Percentiles rank a stretch among this genome's conserved stretches.
These are phyloP conservation scores for Metarhizium album DNA, from an alignment of 2,329 filamentous ascomycete genomes.

Conservation along the genomic window DNA sequence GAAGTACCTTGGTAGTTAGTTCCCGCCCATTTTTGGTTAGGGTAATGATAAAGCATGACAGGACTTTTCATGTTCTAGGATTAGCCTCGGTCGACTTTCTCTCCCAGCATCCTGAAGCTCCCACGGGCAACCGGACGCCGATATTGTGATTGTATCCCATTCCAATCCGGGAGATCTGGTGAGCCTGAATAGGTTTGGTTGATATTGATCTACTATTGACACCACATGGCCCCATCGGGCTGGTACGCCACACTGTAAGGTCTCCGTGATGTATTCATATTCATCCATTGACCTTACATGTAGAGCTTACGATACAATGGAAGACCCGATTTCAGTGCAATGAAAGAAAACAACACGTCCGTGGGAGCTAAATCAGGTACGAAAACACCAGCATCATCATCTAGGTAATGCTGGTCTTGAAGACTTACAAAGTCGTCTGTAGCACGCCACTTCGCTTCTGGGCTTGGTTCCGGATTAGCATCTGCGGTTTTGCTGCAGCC, in stretches of 20 bases:
- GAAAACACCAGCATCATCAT: not conserved
- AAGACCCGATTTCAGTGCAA: not conserved
- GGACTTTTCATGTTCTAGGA: no score
- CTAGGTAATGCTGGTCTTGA: not conserved
- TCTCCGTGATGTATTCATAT: not conserved
- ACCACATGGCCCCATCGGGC: not conserved
- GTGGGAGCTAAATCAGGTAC: constrained; percentile 9
- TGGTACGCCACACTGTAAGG: not conserved
- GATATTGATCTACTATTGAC: no score
- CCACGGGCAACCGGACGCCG: no score
- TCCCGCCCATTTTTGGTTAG: no score
- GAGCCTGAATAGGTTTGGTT: no score
- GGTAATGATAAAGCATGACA: not conserved
- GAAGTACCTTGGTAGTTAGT: no score
- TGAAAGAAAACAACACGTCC: constrained; percentile 8
- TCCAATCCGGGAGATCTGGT: no score
- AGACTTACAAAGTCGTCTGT: constrained; percentile 3
- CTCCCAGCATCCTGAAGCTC: no score
- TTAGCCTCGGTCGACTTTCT: no score
- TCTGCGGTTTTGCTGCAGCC: constrained; percentile 89
- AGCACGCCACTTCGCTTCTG: constrained; percentile 83
- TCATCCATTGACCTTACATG: not conserved
- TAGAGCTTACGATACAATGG: not conserved
- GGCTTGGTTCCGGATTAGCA: constrained; percentile 75
- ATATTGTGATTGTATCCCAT: no score